phyloP scores from a whole-genome alignment of 2,329 filamentous ascomycete species.

The Zymoseptoria crescenta region DNA sequence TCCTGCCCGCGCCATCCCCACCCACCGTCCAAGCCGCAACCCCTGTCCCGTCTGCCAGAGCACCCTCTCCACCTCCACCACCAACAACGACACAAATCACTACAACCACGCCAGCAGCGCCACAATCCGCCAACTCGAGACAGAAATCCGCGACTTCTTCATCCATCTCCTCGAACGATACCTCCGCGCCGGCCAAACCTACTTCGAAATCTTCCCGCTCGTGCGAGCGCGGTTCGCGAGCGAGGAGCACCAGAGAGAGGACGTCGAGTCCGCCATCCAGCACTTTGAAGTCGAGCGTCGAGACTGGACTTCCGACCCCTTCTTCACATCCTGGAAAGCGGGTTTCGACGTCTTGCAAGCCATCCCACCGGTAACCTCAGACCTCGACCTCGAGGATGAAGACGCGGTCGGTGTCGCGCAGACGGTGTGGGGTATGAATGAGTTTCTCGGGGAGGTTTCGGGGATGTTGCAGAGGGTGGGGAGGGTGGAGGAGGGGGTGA shows the following conservation, averaged over 20 bases:
- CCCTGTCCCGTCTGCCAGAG: background rate
- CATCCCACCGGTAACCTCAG: background rate
- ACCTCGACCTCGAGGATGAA: background rate
- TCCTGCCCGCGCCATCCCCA: background rate
- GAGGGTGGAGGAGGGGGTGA: background rate
- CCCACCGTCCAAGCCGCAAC: background rate
- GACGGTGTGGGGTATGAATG: background rate
- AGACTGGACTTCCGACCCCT: background rate
- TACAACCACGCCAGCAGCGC: background rate
- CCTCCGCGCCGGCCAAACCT: background rate
- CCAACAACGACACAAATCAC: no score
- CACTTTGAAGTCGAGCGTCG: background rate
- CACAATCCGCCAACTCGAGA: background rate
- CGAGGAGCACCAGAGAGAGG: background rate
- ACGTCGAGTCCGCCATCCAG: background rate
- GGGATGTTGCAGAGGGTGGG: background rate
- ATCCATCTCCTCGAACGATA: background rate
- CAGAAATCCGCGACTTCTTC: background rate
- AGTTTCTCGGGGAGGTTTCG: background rate
- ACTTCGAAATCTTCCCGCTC: background rate
- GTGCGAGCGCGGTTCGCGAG: background rate
- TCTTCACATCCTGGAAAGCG: background rate
- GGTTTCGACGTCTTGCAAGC: background rate
- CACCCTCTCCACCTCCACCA: background rate
- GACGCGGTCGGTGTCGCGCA: background rate